Percentiles rank a stretch among this genome's conserved stretches.
Evolutionary conservation across 352 stramenopile genomes (phyloP).

Genomic region (Phytopythium ostracodes): DNA sequence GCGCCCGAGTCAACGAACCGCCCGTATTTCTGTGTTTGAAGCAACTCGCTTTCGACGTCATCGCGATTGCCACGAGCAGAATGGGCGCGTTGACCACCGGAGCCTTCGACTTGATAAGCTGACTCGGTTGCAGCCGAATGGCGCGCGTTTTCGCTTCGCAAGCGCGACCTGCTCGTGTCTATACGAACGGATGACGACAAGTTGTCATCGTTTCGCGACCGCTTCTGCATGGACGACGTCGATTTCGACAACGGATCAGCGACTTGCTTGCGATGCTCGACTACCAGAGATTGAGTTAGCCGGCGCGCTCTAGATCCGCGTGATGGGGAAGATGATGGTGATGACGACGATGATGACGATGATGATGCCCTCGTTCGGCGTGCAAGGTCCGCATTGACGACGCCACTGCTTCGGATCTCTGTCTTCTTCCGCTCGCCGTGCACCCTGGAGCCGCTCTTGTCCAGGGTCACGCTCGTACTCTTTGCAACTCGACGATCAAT

Average conservation of each 20-base stretch:
- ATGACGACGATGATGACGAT: background rate
- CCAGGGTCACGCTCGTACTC: background rate
- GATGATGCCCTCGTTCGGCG: too few species aligned
- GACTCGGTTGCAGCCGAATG: background rate
- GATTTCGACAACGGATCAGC: conserved; percentile 1
- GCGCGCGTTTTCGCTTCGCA: background rate
- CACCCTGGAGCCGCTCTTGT: background rate
- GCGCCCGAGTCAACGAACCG: conserved; percentile 23
- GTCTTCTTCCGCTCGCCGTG: conserved; percentile 1
- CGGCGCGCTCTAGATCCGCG: conserved; percentile 13
- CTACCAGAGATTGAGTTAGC: conserved; percentile 7
- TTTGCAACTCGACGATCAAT: background rate
- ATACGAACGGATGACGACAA: background rate
- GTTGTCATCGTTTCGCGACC: background rate
- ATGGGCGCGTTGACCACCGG: background rate
- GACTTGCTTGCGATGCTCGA: conserved; percentile 7
- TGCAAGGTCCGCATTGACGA: background rate
- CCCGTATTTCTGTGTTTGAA: conserved; percentile 37
- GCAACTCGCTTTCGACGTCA: conserved; percentile 14
- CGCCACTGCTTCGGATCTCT: conserved; percentile 8
- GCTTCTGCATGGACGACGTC: conserved; percentile 5
- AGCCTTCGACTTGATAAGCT: background rate
- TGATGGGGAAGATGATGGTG: conserved; percentile 5
- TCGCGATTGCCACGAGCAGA: background rate
- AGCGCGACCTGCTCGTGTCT: background rate